Evolutionary conservation across 2,329 filamentous ascomycete genomes (phyloP), one percentile per base, ranked within the genome.

Genomic region (Periconia sp.): DNA sequence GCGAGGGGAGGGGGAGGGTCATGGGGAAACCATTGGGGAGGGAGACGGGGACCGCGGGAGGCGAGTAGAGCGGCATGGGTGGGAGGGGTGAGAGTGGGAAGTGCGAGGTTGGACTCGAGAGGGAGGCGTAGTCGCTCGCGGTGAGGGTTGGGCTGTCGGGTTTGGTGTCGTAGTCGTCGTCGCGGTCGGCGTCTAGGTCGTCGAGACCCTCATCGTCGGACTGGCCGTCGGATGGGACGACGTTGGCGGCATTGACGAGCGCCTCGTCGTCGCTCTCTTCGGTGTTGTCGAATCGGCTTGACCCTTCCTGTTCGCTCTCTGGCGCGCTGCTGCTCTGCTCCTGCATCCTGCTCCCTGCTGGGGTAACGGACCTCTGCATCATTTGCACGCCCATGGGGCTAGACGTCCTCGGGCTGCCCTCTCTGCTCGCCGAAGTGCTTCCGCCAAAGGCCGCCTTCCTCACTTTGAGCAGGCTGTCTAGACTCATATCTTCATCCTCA

Each of bases 381-480:
- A 68, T 71, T 41, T 72, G 70, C 65, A 71, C 68, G 41, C 74
- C 47, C 74, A 76, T 68, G 11, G 70, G 67, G 9, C 66, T 73
- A 8, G 70, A 72, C 47, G 70, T 74, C 27, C 72, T 62, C 8
- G 72, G 71, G 42, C 70, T 75, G 41, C 66, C 69, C 5, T 62
- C 59, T 17, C 63, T 63, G 58, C 83, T 89, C 9, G 70, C 74
- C 63, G 90, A 93, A 1, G 82, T 85, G 64, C 91, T 89, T 53
- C 90, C 94, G 5, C 89, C 89, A 84, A 90, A 96, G 0, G 91
- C 88, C 47, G 84, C 86, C 11, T 84, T 87, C 3, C 92, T 84
- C 41, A 95, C 74, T 56, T 86, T 88, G 74, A 91, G 79, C 15
- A 96, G 78, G 1, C 88, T 83, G 45, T 86, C 86, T 8, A 95